A percentile compares a stretch with the other conserved stretches of the same genome.
phyloP scores from a whole-genome alignment of 1,284 basidiomycete genomes.

The Rugosomyces carneus region DNA sequence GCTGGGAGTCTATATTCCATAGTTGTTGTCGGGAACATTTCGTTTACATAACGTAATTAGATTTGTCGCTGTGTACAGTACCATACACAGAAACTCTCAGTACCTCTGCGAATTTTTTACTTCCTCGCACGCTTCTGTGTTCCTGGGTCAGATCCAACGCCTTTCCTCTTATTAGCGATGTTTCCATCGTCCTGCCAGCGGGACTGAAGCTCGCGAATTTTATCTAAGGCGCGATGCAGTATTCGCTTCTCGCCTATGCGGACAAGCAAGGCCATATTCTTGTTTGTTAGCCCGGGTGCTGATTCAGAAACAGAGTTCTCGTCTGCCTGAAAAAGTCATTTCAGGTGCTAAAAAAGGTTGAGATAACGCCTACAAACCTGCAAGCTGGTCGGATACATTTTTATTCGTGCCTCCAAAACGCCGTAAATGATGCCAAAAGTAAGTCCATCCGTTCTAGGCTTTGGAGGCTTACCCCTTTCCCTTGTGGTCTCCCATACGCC shows the following conservation, averaged over 20 bases:
- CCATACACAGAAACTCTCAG: background rate
- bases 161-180: constrained; percentile 15
- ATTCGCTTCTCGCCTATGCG: constrained; percentile 80
- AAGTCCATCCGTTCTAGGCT: constrained; percentile 53
- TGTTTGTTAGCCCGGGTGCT: constrained; percentile 39
- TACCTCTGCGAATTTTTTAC: background rate
- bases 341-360: constrained; percentile 24
- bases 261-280: constrained; percentile 64
- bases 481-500: constrained; percentile 62
- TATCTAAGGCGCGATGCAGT: constrained; percentile 36
- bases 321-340: constrained; percentile 27
- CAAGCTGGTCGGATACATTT: constrained; percentile 52
- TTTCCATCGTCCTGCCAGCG: constrained; percentile 9
- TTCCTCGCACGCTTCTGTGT: constrained; percentile 21
- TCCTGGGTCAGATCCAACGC: constrained; percentile 10
- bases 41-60: background rate
- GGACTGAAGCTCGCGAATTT: constrained; percentile 15
- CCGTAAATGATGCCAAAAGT: constrained; percentile 40
- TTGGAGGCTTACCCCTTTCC: constrained; percentile 75
- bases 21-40: constrained; percentile 12
- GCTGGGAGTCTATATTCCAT: constrained; percentile 10
- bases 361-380: constrained; percentile 35
- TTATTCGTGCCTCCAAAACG: constrained; percentile 46
- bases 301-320: constrained; percentile 43
- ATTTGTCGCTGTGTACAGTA: background rate